These are phyloP conservation scores for Acer saccharum DNA, from an alignment of 345 rosid species.

Conservation along the genomic window DNA sequence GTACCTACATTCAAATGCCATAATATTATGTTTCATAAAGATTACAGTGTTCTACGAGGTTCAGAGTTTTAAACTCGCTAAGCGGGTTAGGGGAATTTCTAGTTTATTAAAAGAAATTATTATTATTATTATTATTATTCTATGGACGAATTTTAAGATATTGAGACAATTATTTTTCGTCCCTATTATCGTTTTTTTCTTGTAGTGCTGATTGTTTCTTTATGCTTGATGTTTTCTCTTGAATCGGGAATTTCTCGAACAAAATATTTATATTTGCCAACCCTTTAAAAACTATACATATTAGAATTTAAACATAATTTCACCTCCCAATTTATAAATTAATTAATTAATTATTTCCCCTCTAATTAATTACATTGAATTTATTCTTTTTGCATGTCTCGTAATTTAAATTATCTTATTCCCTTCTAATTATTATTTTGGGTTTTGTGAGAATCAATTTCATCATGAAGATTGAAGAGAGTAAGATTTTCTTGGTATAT, in stretches of 20 bases:
- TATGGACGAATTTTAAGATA: too few species aligned
- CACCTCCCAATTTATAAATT: not conserved
- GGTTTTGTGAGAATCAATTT: not conserved
- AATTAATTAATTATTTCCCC: not conserved
- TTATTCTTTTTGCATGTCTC: not conserved
- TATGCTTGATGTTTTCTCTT: not conserved
- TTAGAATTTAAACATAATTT: not conserved
- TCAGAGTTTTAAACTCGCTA: too few species aligned
- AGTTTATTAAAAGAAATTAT: too few species aligned
- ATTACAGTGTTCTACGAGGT: too few species aligned
- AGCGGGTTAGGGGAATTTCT: too few species aligned
- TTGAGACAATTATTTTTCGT: too few species aligned
- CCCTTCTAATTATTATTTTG: constrained; percentile 1
- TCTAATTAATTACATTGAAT: not conserved
- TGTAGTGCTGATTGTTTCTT: not conserved
- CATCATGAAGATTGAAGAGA: not conserved
- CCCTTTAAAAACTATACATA: not conserved
- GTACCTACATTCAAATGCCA: too few species aligned
- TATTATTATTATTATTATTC: too few species aligned
- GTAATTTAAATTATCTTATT: not conserved
- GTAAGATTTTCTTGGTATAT: not conserved
- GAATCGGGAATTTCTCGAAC: not conserved
- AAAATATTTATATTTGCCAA: not conserved
- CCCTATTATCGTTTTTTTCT: too few species aligned
- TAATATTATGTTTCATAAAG: too few species aligned